Base-by-base conservation (phyloP, 2,329 filamentous ascomycete genomes). In the Trichophyton rubrum region DNA sequence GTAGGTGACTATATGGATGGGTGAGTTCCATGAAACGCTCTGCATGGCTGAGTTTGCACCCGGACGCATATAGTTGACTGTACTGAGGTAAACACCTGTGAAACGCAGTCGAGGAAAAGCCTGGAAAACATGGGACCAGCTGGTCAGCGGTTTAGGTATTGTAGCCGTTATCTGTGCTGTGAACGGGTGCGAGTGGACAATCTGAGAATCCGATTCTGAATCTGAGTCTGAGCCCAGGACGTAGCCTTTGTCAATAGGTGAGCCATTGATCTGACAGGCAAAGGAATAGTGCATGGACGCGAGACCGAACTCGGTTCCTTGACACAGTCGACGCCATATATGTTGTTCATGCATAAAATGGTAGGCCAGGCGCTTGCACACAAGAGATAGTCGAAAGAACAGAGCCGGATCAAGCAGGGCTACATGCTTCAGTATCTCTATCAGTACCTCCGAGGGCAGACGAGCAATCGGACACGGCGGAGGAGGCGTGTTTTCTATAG, bases 1-100 rank as follows among this genome's bases (percentile, higher is more conserved):
- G 76, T 97, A 99, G 0, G 93, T 99, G 56, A 99, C 90, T 62
- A 97, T 95, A 71, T 95, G 90, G 40, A 97, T 87, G 7, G 91
- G 91, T 24, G 82, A 86, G 68, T 78, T 79, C 89, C 91, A 96
- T 1, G 88, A 86, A 17, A 87, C 76, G 60, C 85, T 85, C 64
- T 85, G 86, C 62, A 72, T 71, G 20, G 82, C 80, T 2, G 84
- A 85, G 9, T 85, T 80, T 62, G 87, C 87, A 35, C 93, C 93
- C 0, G 89, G 78, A 24, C 93, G 88, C 57, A 89, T 85, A 75
- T 99, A 99, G 76, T 97, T 97, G 62, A 96, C 90, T 0, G 92
- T 97, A 72, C 85, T 89, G 73, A 99, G 97, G 76, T 99, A 99
- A 74, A 90, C 88, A 27, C 93, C 93, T 68, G 93, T 93, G 79